Evolutionary conservation across 2,329 filamentous ascomycete genomes (phyloP), one percentile per base, ranked within the genome.

Genomic region (Pseudocercospora fijiensis): DNA sequence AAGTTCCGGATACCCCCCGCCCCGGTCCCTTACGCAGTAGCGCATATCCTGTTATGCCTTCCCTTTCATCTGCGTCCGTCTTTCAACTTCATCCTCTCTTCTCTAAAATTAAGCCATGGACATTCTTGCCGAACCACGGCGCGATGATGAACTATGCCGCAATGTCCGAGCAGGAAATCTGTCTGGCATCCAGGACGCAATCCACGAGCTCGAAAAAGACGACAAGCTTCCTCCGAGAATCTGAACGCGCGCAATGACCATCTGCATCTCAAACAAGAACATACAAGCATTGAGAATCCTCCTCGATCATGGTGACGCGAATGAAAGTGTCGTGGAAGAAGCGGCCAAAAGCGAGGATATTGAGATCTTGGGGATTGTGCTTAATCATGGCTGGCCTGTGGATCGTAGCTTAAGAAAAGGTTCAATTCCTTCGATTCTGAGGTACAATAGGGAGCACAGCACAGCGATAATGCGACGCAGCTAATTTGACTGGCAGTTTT

Each of bases 361-460:
- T 27, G 16, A 60, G 28, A n/a, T 60, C 27, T 45, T 52, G 13
- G 45, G 41, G 26, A 28, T 60, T 27, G 24, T 60, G 13, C 26
- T 60, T 18, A n/a, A 55, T 18, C 45, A 60, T 30, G 49, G 49
- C 2, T 60, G 58, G 58, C 28, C 45, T 37, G 53, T 60, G 18
- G 27, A 60, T 26, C 47, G 47, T 28, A 16, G 4, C 16, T 45
- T 60, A 11, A 33, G 58, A 27, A n/a, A 47, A 53, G 47, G 45
- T 18, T 22, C 22, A 6, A 43, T 60, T n/a, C 58, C 58, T n/a
- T 60, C 58, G 30, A 37, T 60, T 22, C 58, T 60, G 7, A 60
- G 47, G 58, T 30, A 60, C n/a, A n/a, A n/a, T n/a, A n/a, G n/a
- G n/a, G n/a, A n/a, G n/a, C n/a, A n/a, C n/a, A n/a, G n/a, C n/a